Evolutionary conservation across 129 eudicot species (phyloP).

Genomic region (Artemisia argyi): DNA sequence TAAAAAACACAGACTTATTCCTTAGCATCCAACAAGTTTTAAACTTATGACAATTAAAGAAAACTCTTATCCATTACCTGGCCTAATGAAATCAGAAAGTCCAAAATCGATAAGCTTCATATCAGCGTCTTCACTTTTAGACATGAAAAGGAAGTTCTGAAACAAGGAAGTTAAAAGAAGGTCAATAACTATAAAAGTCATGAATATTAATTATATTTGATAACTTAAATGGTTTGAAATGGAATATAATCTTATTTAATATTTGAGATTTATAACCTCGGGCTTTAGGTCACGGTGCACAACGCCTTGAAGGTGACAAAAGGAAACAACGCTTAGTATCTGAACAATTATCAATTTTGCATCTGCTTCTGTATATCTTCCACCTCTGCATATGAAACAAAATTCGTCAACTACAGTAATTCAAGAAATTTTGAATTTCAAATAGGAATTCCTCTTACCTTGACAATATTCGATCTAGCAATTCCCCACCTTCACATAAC

Average conservation of each 20-base stretch:
- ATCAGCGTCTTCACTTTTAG: conserved; percentile 84
- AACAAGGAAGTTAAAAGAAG: conserved; percentile 19
- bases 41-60: background rate
- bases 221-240: conserved; percentile 9
- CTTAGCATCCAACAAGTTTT: background rate
- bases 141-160: conserved; percentile 88
- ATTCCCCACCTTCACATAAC: conserved; percentile 96
- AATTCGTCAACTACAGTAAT: conserved; percentile 4
- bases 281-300: conserved; percentile 96
- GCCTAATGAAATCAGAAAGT: conserved; percentile 92
- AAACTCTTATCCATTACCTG: conserved; percentile 49
- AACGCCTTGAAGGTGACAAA: conserved; percentile 96
- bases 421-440: background rate
- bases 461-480: conserved; percentile 86
- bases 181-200: background rate
- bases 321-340: conserved; percentile 78
- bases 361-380: conserved; percentile 84
- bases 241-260: background rate
- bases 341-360: conserved; percentile 77
- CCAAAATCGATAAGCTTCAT: conserved; percentile 98
- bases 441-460: conserved; percentile 47
- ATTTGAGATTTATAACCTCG: conserved; percentile 45
- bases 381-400: conserved; percentile 62
- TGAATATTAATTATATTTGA: background rate
- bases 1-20: background rate